A percentile compares a stretch with the other conserved stretches of the same genome.
Conservation (phyloP, 257 asterid genomes). For the Nicotiana tabacum region DNA sequence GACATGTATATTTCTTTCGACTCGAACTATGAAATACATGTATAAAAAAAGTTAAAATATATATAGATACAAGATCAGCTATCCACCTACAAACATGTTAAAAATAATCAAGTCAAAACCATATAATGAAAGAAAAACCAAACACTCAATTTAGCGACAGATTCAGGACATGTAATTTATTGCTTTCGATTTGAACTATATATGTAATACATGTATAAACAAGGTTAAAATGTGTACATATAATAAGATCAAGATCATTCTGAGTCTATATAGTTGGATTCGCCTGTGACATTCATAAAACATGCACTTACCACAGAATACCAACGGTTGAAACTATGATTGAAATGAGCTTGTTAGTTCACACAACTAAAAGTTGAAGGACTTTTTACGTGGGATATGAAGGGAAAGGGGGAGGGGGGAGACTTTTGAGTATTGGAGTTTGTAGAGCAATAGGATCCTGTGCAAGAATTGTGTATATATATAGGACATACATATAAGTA, state of each 20-base stretch:
- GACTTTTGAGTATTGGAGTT: constrained; percentile 8
- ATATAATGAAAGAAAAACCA: background rate
- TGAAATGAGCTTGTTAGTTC: background rate
- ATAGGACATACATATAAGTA: constrained; percentile 4
- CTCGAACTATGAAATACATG: no score
- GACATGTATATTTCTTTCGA: no score
- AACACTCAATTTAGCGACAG: background rate
- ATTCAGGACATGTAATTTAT: no score
- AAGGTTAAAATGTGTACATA: no score
- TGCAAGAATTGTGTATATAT: constrained; percentile 21
- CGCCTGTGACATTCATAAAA: no score
- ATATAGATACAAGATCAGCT: background rate
- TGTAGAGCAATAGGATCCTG: constrained; percentile 17
- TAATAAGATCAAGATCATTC: no score
- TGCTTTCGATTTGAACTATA: no score
- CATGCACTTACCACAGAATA: no score
- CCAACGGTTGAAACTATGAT: background rate
- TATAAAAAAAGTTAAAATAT: no score
- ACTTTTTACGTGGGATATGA: background rate
- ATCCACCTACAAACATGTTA: background rate
- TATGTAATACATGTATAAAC: no score
- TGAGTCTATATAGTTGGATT: no score
- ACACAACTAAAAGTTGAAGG: background rate
- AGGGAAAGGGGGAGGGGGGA: background rate
- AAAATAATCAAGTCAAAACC: background rate